A percentile compares a stretch with the other conserved stretches of the same genome.
Evolutionary conservation across 257 asterid genomes (phyloP).

Genomic region (Nicotiana knightiana): DNA sequence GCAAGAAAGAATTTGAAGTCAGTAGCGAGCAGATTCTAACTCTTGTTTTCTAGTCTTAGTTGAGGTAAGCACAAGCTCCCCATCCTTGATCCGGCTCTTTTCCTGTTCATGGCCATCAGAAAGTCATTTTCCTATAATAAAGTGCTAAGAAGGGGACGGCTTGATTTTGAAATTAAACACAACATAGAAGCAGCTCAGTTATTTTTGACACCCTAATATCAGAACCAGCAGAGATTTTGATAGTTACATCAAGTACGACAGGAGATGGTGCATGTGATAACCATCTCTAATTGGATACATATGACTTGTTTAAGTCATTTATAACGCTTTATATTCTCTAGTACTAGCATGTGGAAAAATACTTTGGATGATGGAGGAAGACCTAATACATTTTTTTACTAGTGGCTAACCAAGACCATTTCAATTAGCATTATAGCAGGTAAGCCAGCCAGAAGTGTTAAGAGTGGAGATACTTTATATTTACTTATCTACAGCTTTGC

Average conservation of each 20-base stretch:
- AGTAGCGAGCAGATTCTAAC: conserved; percentile 6
- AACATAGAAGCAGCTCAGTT: not conserved
- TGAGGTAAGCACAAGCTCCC: conserved; percentile 16
- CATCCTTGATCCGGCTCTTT: conserved; percentile 13
- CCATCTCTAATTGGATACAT: not conserved
- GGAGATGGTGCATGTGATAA: not conserved
- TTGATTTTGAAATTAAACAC: not conserved
- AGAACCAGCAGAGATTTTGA: not conserved
- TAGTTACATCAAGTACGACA: not conserved
- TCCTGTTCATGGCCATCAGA: conserved; percentile 11
- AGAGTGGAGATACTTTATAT: not conserved
- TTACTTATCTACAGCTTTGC: not conserved
- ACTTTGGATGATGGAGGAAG: not conserved
- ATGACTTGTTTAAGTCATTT: not conserved
- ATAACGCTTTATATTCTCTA: not conserved
- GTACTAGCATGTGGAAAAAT: not conserved
- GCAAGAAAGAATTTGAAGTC: not conserved
- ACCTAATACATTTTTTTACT: not conserved
- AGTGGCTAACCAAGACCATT: not conserved
- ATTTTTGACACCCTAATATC: not conserved
- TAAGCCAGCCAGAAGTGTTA: not conserved
- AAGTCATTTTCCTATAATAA: not conserved
- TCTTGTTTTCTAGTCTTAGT: conserved; percentile 17
- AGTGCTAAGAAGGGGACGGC: not conserved
- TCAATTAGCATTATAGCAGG: not conserved